Percentiles rank a stretch among this genome's conserved stretches.
phyloP scores from a whole-genome alignment of 768 basidiomycete species.

The Tulasnella sp. region DNA sequence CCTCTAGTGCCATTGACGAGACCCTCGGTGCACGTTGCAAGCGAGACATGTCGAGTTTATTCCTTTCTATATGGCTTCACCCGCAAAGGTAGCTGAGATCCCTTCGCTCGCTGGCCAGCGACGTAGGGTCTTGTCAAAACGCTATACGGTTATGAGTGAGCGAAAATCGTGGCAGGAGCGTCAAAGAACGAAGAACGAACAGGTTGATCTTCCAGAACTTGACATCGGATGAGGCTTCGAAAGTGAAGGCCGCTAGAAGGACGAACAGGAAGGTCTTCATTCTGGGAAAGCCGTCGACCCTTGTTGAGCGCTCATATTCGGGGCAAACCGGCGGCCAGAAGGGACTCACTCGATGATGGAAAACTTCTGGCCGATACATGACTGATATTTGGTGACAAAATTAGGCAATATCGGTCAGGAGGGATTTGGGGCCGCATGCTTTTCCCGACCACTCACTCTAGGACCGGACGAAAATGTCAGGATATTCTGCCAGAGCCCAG shows the following conservation, averaged over 20 bases:
- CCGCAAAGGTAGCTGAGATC: conserved; percentile 15
- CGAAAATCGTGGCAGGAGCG: background rate
- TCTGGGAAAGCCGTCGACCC: conserved; percentile 15
- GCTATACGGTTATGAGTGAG: background rate
- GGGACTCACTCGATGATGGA: conserved; percentile 59
- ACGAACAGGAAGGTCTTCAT: conserved; percentile 71
- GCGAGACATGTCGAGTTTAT: background rate
- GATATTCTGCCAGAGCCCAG: conserved; percentile 43
- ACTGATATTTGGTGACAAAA: conserved; percentile 46
- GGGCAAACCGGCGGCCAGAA: background rate
- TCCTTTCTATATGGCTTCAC: conserved; percentile 10
- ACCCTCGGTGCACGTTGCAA: background rate
- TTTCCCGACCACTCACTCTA: conserved; percentile 49
- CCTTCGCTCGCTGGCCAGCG: background rate
- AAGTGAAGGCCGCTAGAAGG: conserved; percentile 63
- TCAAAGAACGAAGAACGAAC: background rate
- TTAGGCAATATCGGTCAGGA: background rate
- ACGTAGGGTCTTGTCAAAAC: conserved; percentile 24
- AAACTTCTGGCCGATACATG: conserved; percentile 79
- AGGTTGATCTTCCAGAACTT: conserved; percentile 2
- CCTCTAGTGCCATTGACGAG: background rate
- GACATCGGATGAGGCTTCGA: conserved; percentile 44
- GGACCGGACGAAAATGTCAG: conserved; percentile 81
- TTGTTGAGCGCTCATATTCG: background rate
- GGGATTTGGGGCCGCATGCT: background rate